Conservation (phyloP, 495 filamentous ascomycete species). For the Alectoria sarmentosa region DNA sequence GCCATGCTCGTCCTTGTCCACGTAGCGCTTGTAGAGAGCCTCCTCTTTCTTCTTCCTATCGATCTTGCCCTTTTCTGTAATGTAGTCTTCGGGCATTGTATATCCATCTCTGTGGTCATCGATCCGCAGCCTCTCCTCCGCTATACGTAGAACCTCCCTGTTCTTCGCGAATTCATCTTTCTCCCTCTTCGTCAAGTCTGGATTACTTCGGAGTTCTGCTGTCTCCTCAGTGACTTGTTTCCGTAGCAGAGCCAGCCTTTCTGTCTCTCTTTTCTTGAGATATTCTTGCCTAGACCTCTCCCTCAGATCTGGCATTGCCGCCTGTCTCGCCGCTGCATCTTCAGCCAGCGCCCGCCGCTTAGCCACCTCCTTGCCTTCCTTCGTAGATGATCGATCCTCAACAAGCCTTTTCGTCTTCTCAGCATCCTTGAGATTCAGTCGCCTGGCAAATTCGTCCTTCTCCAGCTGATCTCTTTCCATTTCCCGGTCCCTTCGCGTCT, state of each 20-base stretch:
- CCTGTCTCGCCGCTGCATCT: constrained; percentile 52
- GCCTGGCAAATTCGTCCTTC: constrained; percentile 65
- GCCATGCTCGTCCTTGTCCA: constrained; percentile 80
- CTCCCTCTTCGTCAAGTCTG: constrained; percentile 66
- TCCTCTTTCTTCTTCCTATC: constrained; percentile 86
- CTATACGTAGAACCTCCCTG: constrained; percentile 74
- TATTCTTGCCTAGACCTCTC: constrained; percentile 86
- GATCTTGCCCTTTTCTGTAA: constrained; percentile 86
- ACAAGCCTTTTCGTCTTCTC: constrained; percentile 63
- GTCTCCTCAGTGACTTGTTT: constrained; percentile 91
- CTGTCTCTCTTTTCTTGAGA: constrained; percentile 82
- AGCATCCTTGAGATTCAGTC: constrained; percentile 62
- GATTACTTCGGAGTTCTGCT: constrained; percentile 71
- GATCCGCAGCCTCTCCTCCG: constrained; percentile 80
- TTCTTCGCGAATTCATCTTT: constrained; percentile 90
- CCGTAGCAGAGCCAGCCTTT: constrained; percentile 74
- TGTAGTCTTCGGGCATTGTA: constrained; percentile 89
- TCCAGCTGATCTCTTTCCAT: constrained; percentile 60
- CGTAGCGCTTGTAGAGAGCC: constrained; percentile 82
- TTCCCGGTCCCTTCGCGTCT: constrained; percentile 47
- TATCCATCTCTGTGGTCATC: constrained; percentile 94
- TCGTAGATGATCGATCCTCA: constrained; percentile 55
- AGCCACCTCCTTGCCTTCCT: constrained; percentile 50
- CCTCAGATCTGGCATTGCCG: constrained; percentile 67
- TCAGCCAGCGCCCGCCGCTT: constrained; percentile 57